Evolutionary conservation across 148 eudicot species (phyloP).

Genomic region (Cornus florida): DNA sequence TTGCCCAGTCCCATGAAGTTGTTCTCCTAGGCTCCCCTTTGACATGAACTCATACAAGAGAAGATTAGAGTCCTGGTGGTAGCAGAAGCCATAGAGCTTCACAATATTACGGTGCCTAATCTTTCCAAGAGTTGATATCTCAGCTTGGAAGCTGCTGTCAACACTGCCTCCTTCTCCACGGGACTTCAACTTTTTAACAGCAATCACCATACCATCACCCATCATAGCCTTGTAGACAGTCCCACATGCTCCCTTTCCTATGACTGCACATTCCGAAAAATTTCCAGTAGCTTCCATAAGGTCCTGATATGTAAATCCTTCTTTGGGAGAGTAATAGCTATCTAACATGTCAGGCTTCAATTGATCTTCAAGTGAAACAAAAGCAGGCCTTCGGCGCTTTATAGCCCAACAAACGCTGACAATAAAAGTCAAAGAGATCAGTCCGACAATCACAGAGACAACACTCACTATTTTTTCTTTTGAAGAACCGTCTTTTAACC

Average conservation of each 20-base stretch:
- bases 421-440: conserved; percentile 56
- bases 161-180: conserved; percentile 56
- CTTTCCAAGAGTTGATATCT: conserved; percentile 79
- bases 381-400: conserved; percentile 39
- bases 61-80: conserved; percentile 71
- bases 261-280: conserved; percentile 51
- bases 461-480: conserved; percentile 53
- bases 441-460: conserved; percentile 31
- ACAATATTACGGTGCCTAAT: conserved; percentile 83
- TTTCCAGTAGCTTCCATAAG: conserved; percentile 66
- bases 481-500: conserved; percentile 34
- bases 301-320: conserved; percentile 70
- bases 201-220: conserved; percentile 52
- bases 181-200: conserved; percentile 69
- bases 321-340: conserved; percentile 63
- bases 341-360: conserved; percentile 36
- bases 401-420: conserved; percentile 54
- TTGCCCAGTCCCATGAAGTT: conserved; percentile 50
- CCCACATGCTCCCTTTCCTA: conserved; percentile 88
- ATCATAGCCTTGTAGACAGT: conserved; percentile 73
- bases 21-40: conserved; percentile 81
- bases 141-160: conserved; percentile 77
- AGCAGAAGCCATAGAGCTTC: conserved; percentile 75
- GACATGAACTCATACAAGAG: conserved; percentile 79
- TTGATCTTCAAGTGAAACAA: conserved; percentile 46